Conservation (phyloP, 805 yeast species). For the Lipomyces mesembrius region DNA sequence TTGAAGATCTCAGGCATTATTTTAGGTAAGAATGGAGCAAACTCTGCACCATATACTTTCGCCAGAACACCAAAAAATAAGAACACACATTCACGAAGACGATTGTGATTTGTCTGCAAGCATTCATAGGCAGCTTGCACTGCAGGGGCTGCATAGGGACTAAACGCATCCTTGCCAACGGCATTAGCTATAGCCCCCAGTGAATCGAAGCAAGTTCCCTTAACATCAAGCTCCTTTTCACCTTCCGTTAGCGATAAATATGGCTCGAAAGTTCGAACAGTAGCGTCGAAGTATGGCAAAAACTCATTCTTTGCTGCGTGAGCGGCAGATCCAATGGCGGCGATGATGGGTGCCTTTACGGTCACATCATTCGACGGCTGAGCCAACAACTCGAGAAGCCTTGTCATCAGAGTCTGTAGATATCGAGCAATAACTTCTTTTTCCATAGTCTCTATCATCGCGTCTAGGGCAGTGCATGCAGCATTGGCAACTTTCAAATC, state of each 20-base stretch:
- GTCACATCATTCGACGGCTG: slow-evolving; percentile 58
- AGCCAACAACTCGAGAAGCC: slow-evolving; percentile 81
- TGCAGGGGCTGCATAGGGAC: slow-evolving; percentile 82
- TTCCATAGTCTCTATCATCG: slow-evolving; percentile 87
- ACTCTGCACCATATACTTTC: slow-evolving; percentile 88
- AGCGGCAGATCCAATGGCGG: slow-evolving; percentile 97
- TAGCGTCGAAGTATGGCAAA: slow-evolving; percentile 80
- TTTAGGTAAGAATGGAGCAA: slow-evolving; percentile 80
- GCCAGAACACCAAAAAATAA: slow-evolving; percentile 93
- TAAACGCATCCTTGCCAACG: slow-evolving; percentile 88
- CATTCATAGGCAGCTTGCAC: slow-evolving; percentile 85
- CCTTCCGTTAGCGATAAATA: slow-evolving; percentile 73
- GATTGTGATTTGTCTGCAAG: slow-evolving; percentile 73
- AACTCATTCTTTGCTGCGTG: slow-evolving; percentile 90
- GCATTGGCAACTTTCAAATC: slow-evolving; percentile 83
- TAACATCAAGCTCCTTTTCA: slow-evolving; percentile 87
- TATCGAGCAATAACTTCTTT: slow-evolving; percentile 81
- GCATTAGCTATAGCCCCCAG: slow-evolving; percentile 95
- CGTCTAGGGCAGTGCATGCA: slow-evolving; percentile 90
- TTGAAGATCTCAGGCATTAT: slow-evolving; percentile 82
- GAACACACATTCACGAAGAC: slow-evolving; percentile 93
- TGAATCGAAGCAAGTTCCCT: slow-evolving; percentile 91
- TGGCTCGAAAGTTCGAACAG: slow-evolving; percentile 80
- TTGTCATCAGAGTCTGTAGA: slow-evolving; percentile 87
- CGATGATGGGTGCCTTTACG: slow-evolving; percentile 70